phyloP scores from a whole-genome alignment of 108 stramenopile species.

The Pseudonitzschia multiseries region DNA sequence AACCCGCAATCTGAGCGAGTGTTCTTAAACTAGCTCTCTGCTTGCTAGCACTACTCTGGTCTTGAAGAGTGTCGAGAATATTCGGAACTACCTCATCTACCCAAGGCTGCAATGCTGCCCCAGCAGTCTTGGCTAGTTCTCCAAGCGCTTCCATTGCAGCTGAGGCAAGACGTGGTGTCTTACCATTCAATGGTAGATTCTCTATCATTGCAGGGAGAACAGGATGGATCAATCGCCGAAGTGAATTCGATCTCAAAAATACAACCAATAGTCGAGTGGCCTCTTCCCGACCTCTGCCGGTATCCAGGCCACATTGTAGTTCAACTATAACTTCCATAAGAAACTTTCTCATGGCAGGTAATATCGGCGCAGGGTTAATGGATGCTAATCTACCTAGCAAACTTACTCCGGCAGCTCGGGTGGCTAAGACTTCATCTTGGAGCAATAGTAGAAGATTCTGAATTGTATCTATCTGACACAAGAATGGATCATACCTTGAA shows the following conservation, averaged over 20 bases:
- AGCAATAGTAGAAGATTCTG: slow-evolving; percentile 81
- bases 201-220: slow-evolving; percentile 69
- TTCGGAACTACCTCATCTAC: slow-evolving; percentile 80
- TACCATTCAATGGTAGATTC: slow-evolving; percentile 64
- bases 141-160: slow-evolving; percentile 92
- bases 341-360: slow-evolving; percentile 74
- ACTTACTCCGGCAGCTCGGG: slow-evolving; percentile 78
- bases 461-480: slow-evolving; percentile 82
- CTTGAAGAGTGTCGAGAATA: slow-evolving; percentile 86
- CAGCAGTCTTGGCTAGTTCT: slow-evolving; percentile 84
- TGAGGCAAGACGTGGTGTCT: slow-evolving; percentile 71
- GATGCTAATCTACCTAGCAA: slow-evolving; percentile 85
- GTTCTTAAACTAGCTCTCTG: slow-evolving; percentile 86
- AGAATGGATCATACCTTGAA: slow-evolving; percentile 81
- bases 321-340: slow-evolving; percentile 74
- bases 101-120: slow-evolving; percentile 80
- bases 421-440: slow-evolving; percentile 84
- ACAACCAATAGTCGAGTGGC: slow-evolving; percentile 80
- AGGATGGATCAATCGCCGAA: slow-evolving; percentile 75
- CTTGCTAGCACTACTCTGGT: slow-evolving; percentile 84
- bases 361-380: slow-evolving; percentile 84
- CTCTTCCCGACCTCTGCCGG: slow-evolving; percentile 67
- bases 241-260: slow-evolving; percentile 71
- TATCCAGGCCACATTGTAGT: slow-evolving; percentile 72
- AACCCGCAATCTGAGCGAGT: slow-evolving; percentile 86